Base-by-base conservation (phyloP, 306 rosid genomes). In the Cucumis cinereus region DNA sequence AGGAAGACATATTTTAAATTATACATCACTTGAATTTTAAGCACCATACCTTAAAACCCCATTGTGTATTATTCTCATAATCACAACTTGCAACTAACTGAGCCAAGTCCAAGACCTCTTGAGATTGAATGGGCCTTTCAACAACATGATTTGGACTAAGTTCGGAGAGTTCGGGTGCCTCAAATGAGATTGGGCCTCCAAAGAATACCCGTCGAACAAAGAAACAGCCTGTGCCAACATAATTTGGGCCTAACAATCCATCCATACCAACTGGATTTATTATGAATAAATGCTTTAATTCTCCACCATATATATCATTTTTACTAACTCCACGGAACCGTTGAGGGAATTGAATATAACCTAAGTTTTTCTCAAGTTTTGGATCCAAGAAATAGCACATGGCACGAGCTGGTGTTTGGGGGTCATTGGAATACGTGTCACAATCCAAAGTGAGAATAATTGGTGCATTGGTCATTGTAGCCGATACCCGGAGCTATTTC, bases 401-500 rank as follows among this genome's bases (percentile, higher is more conserved):
- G 0, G 4, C 81, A 4, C 84, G 79, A 20, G 4, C 15, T 6
- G 76, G 84, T 1, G 86, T 81, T 52, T 81, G 35, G 0, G 89
- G 84, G 52, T 86, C 86, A 23, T 84, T 86, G 6, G 87, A 83
- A 47, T 62, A 81, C 68, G 15, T 86, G 52, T 86, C 87, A 7
- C 89, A 81, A 5, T 86, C 86, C 11, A 77, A 14, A 43, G 82
- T 83, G 1, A 79, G 70, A 56, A 84, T 38, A 11, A 86, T 28
- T 6, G 90, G 86, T 7, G 90, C 84, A 55, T 86, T 86, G 16
- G 59, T 84, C 84, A 86, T 82, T 38, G 52, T 13, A 16, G 88
- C 86, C 0, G 86, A 86, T 14, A 86, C 84, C 17, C 86, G 82
- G 74, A 86, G 78, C 90, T 85, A 55, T 30, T 61, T 5, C 17